Evolutionary conservation across 805 yeast species (phyloP).

Genomic region (Yarrowia osloensis): DNA sequence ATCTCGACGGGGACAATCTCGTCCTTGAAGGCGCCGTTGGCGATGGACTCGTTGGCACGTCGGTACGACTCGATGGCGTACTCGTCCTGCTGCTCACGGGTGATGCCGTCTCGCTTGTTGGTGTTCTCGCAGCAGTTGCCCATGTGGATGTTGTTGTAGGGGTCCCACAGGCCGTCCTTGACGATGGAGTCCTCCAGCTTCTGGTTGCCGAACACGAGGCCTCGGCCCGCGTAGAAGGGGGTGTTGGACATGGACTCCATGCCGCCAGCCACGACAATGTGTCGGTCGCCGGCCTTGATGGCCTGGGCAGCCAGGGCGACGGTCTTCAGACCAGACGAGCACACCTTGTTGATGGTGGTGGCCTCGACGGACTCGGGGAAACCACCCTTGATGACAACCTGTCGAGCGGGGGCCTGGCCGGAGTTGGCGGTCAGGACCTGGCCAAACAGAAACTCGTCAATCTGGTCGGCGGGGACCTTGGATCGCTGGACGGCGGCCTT

Average conservation of each 20-base stretch:
- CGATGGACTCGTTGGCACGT: constrained; percentile 73
- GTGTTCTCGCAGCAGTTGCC: constrained; percentile 96
- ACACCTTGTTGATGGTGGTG: constrained; percentile 89
- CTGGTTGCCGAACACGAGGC: constrained; percentile 56
- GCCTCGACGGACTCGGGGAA: constrained; percentile 79
- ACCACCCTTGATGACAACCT: constrained; percentile 88
- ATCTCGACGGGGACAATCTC: constrained; percentile 85
- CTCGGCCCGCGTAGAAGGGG: constrained; percentile 83
- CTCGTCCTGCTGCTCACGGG: constrained; percentile 84
- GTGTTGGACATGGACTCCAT: constrained; percentile 94
- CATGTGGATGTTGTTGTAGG: constrained; percentile 83
- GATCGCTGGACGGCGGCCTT: constrained; percentile 83
- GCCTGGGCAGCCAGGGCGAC: constrained; percentile 86
- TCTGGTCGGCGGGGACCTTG: constrained; percentile 68
- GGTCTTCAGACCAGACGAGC: constrained; percentile 93
- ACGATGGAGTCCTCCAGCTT: constrained; percentile 61
- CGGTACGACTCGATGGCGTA: constrained; percentile 80
- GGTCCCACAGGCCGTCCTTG: constrained; percentile 87
- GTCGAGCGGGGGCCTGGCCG: constrained; percentile 98
- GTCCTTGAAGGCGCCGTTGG: constrained; percentile 66
- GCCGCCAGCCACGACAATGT: constrained; percentile 90
- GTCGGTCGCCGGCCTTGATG: constrained; percentile 79
- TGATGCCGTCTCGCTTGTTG: constrained; percentile 69
- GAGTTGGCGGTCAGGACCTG: constrained; percentile 87
- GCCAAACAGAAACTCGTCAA: constrained; percentile 89